Evolutionary conservation across 1,284 basidiomycete species (phyloP).

Genomic region (Irpex sp.): DNA sequence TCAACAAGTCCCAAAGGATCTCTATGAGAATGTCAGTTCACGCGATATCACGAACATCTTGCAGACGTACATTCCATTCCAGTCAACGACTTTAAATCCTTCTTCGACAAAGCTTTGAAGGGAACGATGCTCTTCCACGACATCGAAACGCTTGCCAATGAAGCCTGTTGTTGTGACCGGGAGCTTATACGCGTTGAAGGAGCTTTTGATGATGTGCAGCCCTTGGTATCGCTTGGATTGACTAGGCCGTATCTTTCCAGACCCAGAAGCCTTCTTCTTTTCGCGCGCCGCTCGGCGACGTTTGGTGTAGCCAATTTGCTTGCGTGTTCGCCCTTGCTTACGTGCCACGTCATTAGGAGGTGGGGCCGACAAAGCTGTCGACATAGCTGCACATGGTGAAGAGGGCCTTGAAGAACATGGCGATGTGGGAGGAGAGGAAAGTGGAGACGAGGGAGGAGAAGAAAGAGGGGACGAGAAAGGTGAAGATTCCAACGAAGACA

Average conservation of each 20-base stretch:
- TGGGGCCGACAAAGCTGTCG: neutral
- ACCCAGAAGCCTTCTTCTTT: neutral
- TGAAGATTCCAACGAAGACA: too few relatives aligned
- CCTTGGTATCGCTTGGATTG: neutral
- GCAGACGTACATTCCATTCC: neutral
- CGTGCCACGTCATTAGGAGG: neutral
- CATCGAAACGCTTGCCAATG: neutral
- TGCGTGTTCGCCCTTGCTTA: neutral
- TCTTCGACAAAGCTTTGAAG: neutral
- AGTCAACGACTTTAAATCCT: neutral
- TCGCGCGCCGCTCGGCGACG: neutral
- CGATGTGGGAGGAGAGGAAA: neutral
- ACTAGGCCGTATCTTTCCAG: neutral
- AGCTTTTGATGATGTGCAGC: neutral
- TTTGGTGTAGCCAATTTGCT: neutral
- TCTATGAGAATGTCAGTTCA: neutral
- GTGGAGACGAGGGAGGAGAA: neutral
- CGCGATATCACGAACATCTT: neutral
- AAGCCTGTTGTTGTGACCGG: neutral
- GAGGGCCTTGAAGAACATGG: too few relatives aligned
- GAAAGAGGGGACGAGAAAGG: neutral
- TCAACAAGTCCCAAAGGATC: neutral
- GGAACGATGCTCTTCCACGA: neutral
- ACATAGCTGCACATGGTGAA: too few relatives aligned
- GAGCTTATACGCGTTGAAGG: neutral